phyloP scores from a whole-genome alignment of 495 filamentous ascomycete genomes.

The Hypoxylon rickii region DNA sequence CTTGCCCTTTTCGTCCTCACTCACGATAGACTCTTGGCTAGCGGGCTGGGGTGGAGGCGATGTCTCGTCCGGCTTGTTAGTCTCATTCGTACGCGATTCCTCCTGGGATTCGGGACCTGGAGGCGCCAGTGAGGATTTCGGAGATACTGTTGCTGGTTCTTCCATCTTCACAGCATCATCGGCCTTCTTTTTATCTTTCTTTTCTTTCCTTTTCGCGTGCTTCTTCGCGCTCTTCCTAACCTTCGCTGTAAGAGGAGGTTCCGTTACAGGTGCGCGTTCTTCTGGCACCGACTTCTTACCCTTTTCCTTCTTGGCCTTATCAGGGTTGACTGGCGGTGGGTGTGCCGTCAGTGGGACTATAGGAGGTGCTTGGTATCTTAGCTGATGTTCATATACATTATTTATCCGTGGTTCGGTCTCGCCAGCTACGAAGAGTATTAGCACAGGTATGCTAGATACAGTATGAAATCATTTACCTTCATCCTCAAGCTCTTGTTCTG shows the following conservation, averaged over 20 bases:
- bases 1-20: slow-evolving; percentile 31
- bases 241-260: slow-evolving; percentile 2
- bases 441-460: slow-evolving; percentile 6
- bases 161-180: slow-evolving; percentile 40
- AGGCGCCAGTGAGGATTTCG: slow-evolving; percentile 16
- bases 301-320: slow-evolving; percentile 32
- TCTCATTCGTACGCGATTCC: slow-evolving; percentile 14
- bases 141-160: slow-evolving; percentile 36
- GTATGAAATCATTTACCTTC: slow-evolving; percentile 30
- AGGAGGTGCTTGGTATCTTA: neutral
- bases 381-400: slow-evolving; percentile 18
- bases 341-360: slow-evolving; percentile 2
- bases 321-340: slow-evolving; percentile 8
- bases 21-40: slow-evolving; percentile 8
- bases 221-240: slow-evolving; percentile 22
- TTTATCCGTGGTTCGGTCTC: slow-evolving; percentile 21
- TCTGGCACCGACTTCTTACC: slow-evolving; percentile 1
- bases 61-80: slow-evolving; percentile 25
- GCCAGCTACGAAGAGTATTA: slow-evolving; percentile 20
- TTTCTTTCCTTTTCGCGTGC: slow-evolving; percentile 21
- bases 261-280: slow-evolving; percentile 1
- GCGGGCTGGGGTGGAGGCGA: slow-evolving; percentile 4
- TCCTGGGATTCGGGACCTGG: slow-evolving; percentile 15
- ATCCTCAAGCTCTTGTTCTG: slow-evolving; percentile 42
- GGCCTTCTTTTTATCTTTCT: slow-evolving; percentile 31